Conservation (phyloP, 441 rosid genomes). For the Adansonia grandidieri region DNA sequence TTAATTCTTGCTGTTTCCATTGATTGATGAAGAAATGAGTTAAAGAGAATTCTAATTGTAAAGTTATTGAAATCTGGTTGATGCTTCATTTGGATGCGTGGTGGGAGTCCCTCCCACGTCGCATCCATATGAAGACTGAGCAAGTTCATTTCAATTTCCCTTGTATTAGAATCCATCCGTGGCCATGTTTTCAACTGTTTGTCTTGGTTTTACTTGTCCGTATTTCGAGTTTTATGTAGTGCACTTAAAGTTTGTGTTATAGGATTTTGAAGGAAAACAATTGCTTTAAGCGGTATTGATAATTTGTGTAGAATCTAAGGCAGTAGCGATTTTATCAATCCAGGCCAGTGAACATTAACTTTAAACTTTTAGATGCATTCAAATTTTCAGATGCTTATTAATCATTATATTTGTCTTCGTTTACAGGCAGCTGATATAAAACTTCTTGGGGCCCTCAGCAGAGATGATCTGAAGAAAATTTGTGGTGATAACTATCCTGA, state of each 20-base stretch:
- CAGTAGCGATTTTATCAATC: not conserved
- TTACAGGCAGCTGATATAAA: constrained; percentile 88
- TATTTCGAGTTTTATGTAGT: not conserved
- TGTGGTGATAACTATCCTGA: constrained; percentile 94
- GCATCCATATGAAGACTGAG: not conserved
- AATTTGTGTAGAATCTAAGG: not conserved
- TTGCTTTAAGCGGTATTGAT: not conserved
- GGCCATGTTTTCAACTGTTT: not conserved
- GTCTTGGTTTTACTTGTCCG: not conserved
- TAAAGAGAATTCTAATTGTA: not conserved
- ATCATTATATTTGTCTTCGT: constrained; percentile 13
- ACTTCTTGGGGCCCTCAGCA: constrained; percentile 73
- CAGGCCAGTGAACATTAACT: not conserved
- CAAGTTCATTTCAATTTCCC: not conserved
- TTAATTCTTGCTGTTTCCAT: not conserved
- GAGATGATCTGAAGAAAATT: constrained; percentile 93
- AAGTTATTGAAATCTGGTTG: not conserved
- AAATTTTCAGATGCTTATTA: not conserved
- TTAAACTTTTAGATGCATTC: not conserved
- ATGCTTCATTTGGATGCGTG: not conserved
- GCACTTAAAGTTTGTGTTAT: not conserved
- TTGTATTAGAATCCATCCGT: not conserved
- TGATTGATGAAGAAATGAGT: not conserved
- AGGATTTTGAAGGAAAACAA: not conserved
- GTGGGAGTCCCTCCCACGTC: not conserved